phyloP scores from a whole-genome alignment of 2,329 filamentous ascomycete species.

The Cercospora janseana region DNA sequence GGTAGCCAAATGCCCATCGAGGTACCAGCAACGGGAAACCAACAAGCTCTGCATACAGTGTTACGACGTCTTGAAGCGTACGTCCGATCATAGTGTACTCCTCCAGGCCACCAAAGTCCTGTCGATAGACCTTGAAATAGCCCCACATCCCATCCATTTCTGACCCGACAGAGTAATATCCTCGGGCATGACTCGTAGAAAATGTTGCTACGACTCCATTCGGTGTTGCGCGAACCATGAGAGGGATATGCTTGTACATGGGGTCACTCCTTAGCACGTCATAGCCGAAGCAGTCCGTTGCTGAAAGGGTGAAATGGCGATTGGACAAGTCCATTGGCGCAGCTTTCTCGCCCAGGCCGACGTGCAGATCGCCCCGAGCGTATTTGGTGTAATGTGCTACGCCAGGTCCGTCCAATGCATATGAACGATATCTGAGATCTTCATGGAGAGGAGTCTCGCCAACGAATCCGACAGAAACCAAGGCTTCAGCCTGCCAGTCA shows the following conservation, averaged over 20 bases:
- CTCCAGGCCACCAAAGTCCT: constrained; percentile 69
- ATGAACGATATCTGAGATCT: constrained; percentile 65
- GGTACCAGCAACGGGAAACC: constrained; percentile 68
- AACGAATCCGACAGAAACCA: constrained; percentile 57
- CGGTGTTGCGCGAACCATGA: constrained; percentile 66
- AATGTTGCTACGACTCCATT: constrained; percentile 65
- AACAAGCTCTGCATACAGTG: constrained; percentile 64
- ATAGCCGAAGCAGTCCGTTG: constrained; percentile 72
- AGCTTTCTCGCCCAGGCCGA: constrained; percentile 70
- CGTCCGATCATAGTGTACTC: constrained; percentile 67
- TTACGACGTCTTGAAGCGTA: constrained; percentile 65
- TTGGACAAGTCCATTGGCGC: constrained; percentile 71
- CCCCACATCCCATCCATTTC: constrained; percentile 77
- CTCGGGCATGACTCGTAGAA: constrained; percentile 64
- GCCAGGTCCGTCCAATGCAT: constrained; percentile 60
- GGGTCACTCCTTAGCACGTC: constrained; percentile 69
- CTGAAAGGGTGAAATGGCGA: constrained; percentile 63
- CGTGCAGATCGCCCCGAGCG: constrained; percentile 61
- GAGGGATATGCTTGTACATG: constrained; percentile 72
- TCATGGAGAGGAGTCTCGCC: constrained; percentile 55
- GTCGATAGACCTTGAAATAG: constrained; percentile 69
- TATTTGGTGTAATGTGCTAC: constrained; percentile 65
- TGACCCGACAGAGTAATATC: constrained; percentile 64
- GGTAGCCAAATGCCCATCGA: constrained; percentile 70
- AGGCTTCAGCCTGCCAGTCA: constrained; percentile 58